Base-by-base conservation (phyloP, 2,329 filamentous ascomycete species). In the Aspergillus uvarum region DNA sequence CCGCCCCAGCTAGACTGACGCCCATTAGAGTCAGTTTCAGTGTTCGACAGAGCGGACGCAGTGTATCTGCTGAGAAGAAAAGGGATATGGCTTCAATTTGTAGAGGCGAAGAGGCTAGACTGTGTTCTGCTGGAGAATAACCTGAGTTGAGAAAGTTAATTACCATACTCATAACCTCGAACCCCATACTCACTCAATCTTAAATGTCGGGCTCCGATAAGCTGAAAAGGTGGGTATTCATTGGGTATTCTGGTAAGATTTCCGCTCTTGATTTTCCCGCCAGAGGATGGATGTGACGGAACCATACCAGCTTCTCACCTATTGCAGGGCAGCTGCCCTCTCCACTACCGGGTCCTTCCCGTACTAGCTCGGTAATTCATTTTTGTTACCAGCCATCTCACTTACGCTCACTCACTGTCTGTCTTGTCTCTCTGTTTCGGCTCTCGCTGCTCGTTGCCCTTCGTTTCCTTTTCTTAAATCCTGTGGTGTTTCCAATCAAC, bases 391-490 rank as follows among this genome's bases (percentile, higher is more conserved):
- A 42, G 32, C 51, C 51, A 42, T 26, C 21, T 38, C 22, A 29
- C 21, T 38, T 14, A 29, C 35, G 16, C 52, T 35, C 35, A 48
- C 24, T 49, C 24, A 35, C 38, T 26, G 22, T 47, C 42, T 55
- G 22, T 47, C 42, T 35, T 31, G 42, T 21, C 42, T 47, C 5
- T 29, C 53, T 55, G 53, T 44, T 44, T 44, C 38, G 38, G 38
- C 16, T 44, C 38, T 44, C 16, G 38, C 38, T 44, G 38, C 38
- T 44, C 16, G 29, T 22, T 32, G n/a, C 44, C 47, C 51, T 22
- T 56, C 53, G 8, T 47, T 48, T 55, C 55, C 50, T 58, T 51
- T 38, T 48, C 31, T 59, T 56, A 55, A 55, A 47, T 48, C 26
- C 22, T 58, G 51, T 47, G 38, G 38, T 44, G 38, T n/a, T 44